Conservation (phyloP, 2,329 filamentous ascomycete species). For the Colletotrichum tanaceti region DNA sequence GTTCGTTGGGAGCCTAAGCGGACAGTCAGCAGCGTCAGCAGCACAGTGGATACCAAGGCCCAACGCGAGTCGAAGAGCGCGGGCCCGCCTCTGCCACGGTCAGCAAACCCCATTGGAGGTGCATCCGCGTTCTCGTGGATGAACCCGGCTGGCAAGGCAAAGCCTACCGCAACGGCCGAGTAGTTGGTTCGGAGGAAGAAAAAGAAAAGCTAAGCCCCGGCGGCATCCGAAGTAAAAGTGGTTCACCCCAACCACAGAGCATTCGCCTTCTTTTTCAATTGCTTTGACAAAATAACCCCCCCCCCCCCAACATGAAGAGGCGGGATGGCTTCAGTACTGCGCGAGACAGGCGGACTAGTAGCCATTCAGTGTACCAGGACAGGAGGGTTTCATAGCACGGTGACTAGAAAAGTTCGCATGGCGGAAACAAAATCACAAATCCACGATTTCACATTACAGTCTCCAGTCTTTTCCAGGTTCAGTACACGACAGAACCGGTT, state of each 20-base stretch:
- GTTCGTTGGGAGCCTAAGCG: constrained; percentile 68
- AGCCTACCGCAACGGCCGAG: constrained; percentile 47
- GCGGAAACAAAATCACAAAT: constrained; percentile 23
- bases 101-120: constrained; percentile 87
- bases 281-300: constrained; percentile 28
- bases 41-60: constrained; percentile 47
- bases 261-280: constrained; percentile 35
- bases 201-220: constrained; percentile 26
- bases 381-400: constrained; percentile 18
- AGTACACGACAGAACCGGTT: neutral
- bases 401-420: constrained; percentile 25
- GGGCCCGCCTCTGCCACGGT: constrained; percentile 60
- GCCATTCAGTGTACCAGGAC: constrained; percentile 32
- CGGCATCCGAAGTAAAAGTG: constrained; percentile 21
- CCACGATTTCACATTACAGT: neutral
- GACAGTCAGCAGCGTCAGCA: constrained; percentile 54
- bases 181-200: constrained; percentile 16
- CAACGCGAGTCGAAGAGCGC: constrained; percentile 49
- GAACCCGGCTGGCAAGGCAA: constrained; percentile 65
- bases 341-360: constrained; percentile 25
- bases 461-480: neutral
- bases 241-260: constrained; percentile 22
- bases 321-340: constrained; percentile 28
- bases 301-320: constrained; percentile 21
- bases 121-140: constrained; percentile 96